These are phyloP conservation scores for Aspergillus floridensis DNA, from an alignment of 2,329 filamentous ascomycete species.

Conservation along the genomic window DNA sequence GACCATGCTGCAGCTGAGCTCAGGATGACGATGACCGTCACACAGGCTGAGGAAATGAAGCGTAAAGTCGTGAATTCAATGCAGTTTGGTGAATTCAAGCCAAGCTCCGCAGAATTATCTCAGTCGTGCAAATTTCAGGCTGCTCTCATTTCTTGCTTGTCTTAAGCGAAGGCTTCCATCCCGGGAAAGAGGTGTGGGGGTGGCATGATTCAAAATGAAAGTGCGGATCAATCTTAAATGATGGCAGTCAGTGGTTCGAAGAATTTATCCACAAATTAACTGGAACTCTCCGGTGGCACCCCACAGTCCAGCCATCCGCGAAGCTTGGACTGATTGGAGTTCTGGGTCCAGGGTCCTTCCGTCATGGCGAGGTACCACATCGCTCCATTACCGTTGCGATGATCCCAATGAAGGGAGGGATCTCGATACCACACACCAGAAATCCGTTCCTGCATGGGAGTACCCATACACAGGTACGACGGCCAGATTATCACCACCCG, in stretches of 20 bases:
- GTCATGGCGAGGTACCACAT: background rate
- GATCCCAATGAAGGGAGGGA: background rate
- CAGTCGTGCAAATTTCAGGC: background rate
- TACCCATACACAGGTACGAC: background rate
- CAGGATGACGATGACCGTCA: background rate
- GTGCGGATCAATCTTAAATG: background rate
- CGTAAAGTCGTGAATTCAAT: no score
- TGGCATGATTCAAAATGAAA: constrained; percentile 3
- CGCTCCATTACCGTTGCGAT: background rate
- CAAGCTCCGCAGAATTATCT: background rate
- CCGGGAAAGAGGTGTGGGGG: background rate
- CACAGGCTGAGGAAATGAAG: no score
- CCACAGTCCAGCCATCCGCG: constrained; percentile 3
- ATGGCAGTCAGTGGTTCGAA: background rate
- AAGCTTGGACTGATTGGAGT: constrained; percentile 7
- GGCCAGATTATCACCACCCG: background rate
- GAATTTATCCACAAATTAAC: background rate
- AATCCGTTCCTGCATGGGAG: background rate
- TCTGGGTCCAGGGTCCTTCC: constrained; percentile 2
- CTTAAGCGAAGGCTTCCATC: background rate
- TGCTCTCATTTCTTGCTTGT: background rate
- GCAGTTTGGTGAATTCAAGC: background rate
- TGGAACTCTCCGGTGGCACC: constrained; percentile 7
- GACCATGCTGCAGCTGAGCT: background rate
- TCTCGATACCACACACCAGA: background rate